phyloP scores from a whole-genome alignment of 768 basidiomycete genomes.

The Gloeopeniophorella convolvens region DNA sequence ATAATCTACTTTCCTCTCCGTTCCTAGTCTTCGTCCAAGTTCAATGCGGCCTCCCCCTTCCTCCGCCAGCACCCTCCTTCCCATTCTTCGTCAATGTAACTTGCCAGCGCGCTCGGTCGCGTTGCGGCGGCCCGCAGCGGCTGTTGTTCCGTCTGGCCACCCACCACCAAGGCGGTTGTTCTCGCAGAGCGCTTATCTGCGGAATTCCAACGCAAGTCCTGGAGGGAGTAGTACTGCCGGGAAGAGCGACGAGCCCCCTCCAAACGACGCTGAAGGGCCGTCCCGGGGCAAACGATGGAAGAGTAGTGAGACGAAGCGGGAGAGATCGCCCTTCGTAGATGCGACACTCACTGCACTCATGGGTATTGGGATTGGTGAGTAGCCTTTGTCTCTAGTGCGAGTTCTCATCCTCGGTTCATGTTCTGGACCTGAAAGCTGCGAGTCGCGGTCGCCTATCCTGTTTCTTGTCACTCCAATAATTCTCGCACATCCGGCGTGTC shows the following conservation, averaged over 20 bases:
- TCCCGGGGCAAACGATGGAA: neutral
- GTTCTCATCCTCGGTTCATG: neutral
- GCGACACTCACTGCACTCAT: conserved; percentile 16
- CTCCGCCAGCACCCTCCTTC: too few species aligned
- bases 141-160: neutral
- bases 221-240: neutral
- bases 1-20: too few species aligned
- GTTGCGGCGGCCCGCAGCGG: neutral
- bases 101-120: neutral
- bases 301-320: neutral
- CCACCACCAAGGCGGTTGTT: neutral
- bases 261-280: neutral
- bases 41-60: too few species aligned
- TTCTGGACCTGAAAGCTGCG: neutral
- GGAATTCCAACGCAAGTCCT: neutral
- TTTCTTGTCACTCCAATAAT: too few species aligned
- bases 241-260: neutral
- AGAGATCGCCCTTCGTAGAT: conserved; percentile 18
- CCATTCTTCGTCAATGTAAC: neutral
- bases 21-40: too few species aligned
- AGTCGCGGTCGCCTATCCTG: neutral
- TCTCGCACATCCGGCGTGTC: too few species aligned
- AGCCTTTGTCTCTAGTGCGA: neutral
- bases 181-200: neutral
- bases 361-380: conserved; percentile 23